These are phyloP conservation scores for Fusarium chuoi DNA, from an alignment of 2,329 filamentous ascomycete species.

Conservation along the genomic window DNA sequence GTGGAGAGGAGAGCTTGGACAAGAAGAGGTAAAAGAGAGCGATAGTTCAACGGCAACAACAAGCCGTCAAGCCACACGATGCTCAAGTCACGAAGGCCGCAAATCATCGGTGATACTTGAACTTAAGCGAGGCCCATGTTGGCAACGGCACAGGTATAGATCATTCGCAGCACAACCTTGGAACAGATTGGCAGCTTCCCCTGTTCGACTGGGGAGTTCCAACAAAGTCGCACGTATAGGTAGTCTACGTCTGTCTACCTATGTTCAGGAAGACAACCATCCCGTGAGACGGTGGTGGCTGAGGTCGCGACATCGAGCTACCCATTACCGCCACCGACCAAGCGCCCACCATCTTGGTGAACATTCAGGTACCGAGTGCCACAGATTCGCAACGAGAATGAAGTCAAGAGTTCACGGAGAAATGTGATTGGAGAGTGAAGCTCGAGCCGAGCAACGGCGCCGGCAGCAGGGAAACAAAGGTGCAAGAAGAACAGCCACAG, in stretches of 20 bases:
- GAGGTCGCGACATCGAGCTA: slow-evolving; percentile 17
- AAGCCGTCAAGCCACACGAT: slow-evolving; percentile 25
- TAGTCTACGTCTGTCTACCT: not conserved
- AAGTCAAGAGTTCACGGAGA: slow-evolving; percentile 7
- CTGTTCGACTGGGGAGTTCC: slow-evolving; percentile 6
- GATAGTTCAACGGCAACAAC: not conserved
- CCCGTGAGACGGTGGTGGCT: slow-evolving; percentile 27
- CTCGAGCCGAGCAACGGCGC: slow-evolving; percentile 33
- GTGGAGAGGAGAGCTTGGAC: slow-evolving; percentile 35
- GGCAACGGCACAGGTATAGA: slow-evolving; percentile 1
- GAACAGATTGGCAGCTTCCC: slow-evolving; percentile 10
- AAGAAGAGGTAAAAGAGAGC: slow-evolving; percentile 10
- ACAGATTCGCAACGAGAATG: slow-evolving; percentile 22
- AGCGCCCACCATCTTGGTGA: slow-evolving; percentile 25
- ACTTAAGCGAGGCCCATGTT: not conserved
- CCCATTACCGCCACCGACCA: slow-evolving; percentile 27
- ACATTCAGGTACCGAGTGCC: slow-evolving; percentile 38
- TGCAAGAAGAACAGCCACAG: slow-evolving; percentile 35
- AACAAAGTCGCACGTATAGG: not conserved
- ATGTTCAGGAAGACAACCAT: slow-evolving; percentile 13
- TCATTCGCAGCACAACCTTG: slow-evolving; percentile 7
- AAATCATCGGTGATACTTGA: not conserved
- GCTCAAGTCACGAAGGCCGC: slow-evolving; percentile 1
- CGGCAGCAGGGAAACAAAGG: slow-evolving; percentile 29
- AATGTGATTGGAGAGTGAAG: slow-evolving; percentile 22